Evolutionary conservation across 2,329 filamentous ascomycete species (phyloP).

Genomic region (Monosporascus cannonballus): DNA sequence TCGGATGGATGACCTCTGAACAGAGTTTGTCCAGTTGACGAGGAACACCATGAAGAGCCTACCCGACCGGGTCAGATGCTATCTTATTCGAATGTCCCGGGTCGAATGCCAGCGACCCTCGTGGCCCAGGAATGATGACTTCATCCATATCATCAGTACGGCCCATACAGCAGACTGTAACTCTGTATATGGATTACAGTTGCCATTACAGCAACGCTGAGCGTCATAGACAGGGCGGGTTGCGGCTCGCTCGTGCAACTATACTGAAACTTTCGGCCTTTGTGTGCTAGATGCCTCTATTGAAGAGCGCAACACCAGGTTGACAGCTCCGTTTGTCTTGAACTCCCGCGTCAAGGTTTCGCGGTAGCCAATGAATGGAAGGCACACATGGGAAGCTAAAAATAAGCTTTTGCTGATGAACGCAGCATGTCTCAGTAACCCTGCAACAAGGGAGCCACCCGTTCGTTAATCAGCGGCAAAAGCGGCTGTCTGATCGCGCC

Average conservation of each 20-base stretch:
- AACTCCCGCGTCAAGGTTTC: not conserved
- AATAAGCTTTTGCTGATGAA: not conserved
- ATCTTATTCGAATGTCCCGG: not conserved
- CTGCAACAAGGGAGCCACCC: too few species aligned
- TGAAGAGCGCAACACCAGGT: too few species aligned
- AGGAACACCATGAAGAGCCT: not conserved
- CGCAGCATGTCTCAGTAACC: too few species aligned
- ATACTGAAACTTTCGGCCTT: too few species aligned
- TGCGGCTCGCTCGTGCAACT: too few species aligned
- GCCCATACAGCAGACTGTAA: not conserved
- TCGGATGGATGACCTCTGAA: not conserved
- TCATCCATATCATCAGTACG: not conserved
- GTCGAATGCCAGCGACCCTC: not conserved
- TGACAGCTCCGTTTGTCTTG: too few species aligned
- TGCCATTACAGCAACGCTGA: not conserved
- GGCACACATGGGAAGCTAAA: not conserved
- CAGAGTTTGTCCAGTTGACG: not conserved
- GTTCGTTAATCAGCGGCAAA: too few species aligned
- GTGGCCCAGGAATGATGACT: not conserved
- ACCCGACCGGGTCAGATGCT: not conserved
- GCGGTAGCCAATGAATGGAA: not conserved
- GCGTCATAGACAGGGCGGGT: not conserved
- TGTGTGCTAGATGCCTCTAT: too few species aligned
- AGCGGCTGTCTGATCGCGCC: too few species aligned
- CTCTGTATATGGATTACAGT: not conserved